phyloP scores from a whole-genome alignment of 257 asterid species.

The Thymus quinquecostatus region DNA sequence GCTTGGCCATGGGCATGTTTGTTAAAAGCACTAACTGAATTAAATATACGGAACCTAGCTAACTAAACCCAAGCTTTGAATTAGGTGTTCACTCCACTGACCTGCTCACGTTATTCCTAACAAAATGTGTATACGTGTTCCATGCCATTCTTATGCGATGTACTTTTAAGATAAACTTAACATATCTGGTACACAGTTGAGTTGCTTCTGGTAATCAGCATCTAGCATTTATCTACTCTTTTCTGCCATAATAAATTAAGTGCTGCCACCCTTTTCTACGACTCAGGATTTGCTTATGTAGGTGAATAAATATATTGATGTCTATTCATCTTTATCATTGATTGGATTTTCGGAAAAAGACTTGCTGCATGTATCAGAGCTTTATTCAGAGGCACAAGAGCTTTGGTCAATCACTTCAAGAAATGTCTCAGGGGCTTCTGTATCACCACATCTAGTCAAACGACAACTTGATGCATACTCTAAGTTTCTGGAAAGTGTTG shows the following conservation, averaged over 20 bases:
- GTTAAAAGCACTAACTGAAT: conserved; percentile 3
- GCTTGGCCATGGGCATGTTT: background rate
- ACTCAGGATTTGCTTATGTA: conserved; percentile 47
- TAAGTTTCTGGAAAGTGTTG: conserved; percentile 70
- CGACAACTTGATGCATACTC: conserved; percentile 74
- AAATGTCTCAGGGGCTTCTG: conserved; percentile 40
- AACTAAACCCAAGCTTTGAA: background rate
- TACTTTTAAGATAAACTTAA: conserved; percentile 1
- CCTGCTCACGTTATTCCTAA: background rate
- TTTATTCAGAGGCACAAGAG: conserved; percentile 75
- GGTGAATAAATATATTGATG: conserved; percentile 96
- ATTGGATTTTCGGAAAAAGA: conserved; percentile 93
- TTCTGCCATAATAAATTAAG: conserved; percentile 25
- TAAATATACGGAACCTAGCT: background rate
- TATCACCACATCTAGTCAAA: conserved; percentile 48
- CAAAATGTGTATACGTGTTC: conserved; percentile 3
- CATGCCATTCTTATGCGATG: background rate
- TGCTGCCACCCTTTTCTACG: conserved; percentile 25
- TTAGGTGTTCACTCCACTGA: background rate
- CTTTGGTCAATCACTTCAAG: conserved; percentile 64
- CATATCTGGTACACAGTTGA: background rate
- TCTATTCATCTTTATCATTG: conserved; percentile 85
- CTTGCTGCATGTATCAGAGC: conserved; percentile 62
- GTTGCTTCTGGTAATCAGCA: conserved; percentile 24
- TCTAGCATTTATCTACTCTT: conserved; percentile 10